These are phyloP conservation scores for Niebla homalea DNA, from an alignment of 495 filamentous ascomycete genomes.

Conservation along the genomic window DNA sequence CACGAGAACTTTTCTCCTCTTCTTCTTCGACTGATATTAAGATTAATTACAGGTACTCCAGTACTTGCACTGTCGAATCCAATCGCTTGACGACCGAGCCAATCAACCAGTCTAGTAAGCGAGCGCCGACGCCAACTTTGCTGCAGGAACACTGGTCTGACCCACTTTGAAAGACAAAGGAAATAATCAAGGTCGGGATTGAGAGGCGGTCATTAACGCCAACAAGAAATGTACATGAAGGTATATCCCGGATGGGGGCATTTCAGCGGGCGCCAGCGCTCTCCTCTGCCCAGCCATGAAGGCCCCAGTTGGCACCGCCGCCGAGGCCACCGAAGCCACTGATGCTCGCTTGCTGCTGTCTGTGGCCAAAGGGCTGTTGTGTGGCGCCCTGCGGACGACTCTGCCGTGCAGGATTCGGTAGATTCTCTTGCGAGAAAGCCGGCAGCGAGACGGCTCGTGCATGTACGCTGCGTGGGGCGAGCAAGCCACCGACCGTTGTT, in stretches of 20 bases:
- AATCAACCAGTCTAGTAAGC: no score
- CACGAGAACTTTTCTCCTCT: no score
- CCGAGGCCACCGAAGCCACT: conserved; percentile 44
- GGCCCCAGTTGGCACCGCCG: conserved; percentile 41
- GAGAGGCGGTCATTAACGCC: not conserved
- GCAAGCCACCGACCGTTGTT: conserved; percentile 57
- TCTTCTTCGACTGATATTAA: no score
- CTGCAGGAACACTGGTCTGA: no score
- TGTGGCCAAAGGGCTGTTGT: conserved; percentile 15
- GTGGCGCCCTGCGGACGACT: conserved; percentile 17
- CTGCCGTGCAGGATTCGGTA: conserved; percentile 33
- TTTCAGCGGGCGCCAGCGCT: conserved; percentile 34
- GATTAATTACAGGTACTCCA: no score
- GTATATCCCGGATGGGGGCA: not conserved
- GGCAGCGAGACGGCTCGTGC: conserved; percentile 76
- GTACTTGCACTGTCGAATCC: no score
- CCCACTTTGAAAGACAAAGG: no score
- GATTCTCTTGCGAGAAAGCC: conserved; percentile 50
- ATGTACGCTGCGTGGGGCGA: conserved; percentile 63
- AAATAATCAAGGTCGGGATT: not conserved
- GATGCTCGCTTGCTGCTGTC: conserved; percentile 32
- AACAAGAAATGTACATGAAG: not conserved
- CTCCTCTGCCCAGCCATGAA: conserved; percentile 56
- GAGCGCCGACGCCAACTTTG: no score
- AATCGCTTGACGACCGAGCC: no score